Base-by-base conservation (phyloP, 176 grass and related monocot species). In the Oryza coarctata region DNA sequence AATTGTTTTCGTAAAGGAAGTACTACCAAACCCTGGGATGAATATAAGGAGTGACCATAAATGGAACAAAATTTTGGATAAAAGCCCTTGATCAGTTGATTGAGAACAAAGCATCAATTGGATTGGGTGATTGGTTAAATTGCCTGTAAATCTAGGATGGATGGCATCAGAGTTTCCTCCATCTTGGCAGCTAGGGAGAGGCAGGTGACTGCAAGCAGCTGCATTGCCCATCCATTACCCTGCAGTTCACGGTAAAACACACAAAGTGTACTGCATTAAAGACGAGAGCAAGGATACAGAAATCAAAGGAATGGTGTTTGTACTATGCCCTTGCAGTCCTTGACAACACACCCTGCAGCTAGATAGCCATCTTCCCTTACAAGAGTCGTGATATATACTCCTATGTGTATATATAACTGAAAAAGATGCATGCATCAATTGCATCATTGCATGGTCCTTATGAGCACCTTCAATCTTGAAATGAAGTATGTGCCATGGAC, bases 151-250 rank as follows among this genome's bases (percentile, higher is more conserved):
- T 85, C 69, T 13, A 84, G 68, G 57, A 89, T 60, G 60, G 87
- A 76, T 72, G 75, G 81, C 47, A 80, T 69, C 22, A 84, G 52
- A 43, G 57, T 80, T 77, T 84, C 81, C 75, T 85, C 75, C 87
- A 80, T 76, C 50, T 89, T 89, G 39, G 82, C 69, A 43, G 87
- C 87, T 7, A 89, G 82, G 38, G 87, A 89, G 73, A 89, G 61
- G 62, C 87, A 85, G 72, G 81, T 69, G 15, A 89, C 75, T 20
- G 74, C 82, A 61, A 89, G 66, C n/a, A 89, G 61, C 35, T 84
- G 87, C 68, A 80, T 70, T 9, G 87, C 76, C 87, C 82, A 89
- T 65, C 81, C 67, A 71, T 84, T 71, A 80, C 63, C 80, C 81
- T 88, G 86, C 33, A 74, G 66, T 30, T 72, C 32, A 23, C 63